Evolutionary conservation across 2,329 filamentous ascomycete species (phyloP).

Genomic region (Neofusicoccum parvum): DNA sequence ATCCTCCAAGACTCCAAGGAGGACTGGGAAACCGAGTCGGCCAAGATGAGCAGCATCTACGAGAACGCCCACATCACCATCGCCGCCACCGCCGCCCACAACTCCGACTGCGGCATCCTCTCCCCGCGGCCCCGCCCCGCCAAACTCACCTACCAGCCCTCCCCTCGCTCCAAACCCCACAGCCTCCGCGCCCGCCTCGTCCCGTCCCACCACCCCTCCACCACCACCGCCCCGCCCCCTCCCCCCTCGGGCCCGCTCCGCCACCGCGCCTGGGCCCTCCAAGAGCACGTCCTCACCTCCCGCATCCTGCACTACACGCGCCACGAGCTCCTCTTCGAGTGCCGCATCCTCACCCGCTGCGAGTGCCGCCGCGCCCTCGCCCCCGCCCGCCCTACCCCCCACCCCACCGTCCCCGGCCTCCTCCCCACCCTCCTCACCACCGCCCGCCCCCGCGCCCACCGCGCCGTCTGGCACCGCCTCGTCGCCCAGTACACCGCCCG

Average conservation of each 20-base stretch:
- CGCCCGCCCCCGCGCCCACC: slow-evolving; percentile 27
- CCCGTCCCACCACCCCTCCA: slow-evolving; percentile 32
- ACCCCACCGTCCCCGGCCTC: slow-evolving; percentile 35
- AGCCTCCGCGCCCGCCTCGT: slow-evolving; percentile 32
- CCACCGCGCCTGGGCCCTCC: slow-evolving; percentile 35
- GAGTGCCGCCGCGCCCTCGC: slow-evolving; percentile 30
- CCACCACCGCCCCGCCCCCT: background rate
- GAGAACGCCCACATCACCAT: slow-evolving; percentile 7
- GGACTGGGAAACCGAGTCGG: slow-evolving; percentile 18
- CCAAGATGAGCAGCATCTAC: slow-evolving; percentile 17
- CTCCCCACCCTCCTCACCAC: slow-evolving; percentile 36
- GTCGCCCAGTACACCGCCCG: slow-evolving; percentile 34
- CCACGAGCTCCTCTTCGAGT: slow-evolving; percentile 39
- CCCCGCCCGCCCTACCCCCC: background rate
- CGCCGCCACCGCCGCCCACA: background rate
- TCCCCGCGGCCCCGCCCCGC: slow-evolving; percentile 18
- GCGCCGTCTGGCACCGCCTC: slow-evolving; percentile 37
- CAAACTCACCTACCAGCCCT: slow-evolving; percentile 31
- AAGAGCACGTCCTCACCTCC: slow-evolving; percentile 37
- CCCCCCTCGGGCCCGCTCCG: slow-evolving; percentile 26
- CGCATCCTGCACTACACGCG: slow-evolving; percentile 37
- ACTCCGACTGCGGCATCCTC: slow-evolving; percentile 3
- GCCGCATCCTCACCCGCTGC: slow-evolving; percentile 35
- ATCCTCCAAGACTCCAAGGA: slow-evolving; percentile 23
- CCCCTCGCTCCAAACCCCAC: slow-evolving; percentile 30